Base-by-base conservation (phyloP, 164 flowering plant species). In the Vitis cinerea region DNA sequence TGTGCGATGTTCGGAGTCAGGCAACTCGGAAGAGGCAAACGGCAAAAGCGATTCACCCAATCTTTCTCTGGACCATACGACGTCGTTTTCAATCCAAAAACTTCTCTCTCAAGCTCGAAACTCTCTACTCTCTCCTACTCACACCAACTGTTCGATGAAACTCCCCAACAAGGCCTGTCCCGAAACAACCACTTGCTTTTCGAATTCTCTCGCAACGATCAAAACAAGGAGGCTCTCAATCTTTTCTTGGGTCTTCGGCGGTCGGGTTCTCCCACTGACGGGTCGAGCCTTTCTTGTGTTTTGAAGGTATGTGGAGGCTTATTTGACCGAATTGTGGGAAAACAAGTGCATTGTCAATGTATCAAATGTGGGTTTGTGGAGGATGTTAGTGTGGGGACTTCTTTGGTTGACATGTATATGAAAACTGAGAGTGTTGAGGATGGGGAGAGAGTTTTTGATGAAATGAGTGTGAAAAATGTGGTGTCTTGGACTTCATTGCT, bases 401-500 rank as follows among this genome's bases (percentile, higher is more conserved):
- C 97, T 55, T 84, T 92, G 19, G 83, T 92, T 37, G 97, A 92
- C 78, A 78, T 92, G 91, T 92, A 91, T 71, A 80, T 91, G 88
- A 92, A 90, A 71, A 83, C 77, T 47, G 74, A 60, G 60, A 66
- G 58, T 66, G 67, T 86, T 37, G 74, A 70, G 3, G 85, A 87
- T 61, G 98, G 90, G 47, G 77, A 69, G 74, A 77, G 64, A 59
- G 79, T 80, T 29, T 92, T 94, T 66, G 85, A 85, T 73, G 83
- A 83, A 58, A 90, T 92, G 92, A 81, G 71, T 4, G 90, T 81
- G 56, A 88, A 77, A 75, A 91, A 90, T 85, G 97, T 86, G 27
- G 90, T 92, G 50, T 83, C 99, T 13, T 94, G 98, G 98, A 95
- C 97, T 61, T 83, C 93, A 0, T 75, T 93, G 85, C 77, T 95